Percentiles rank a stretch among this genome's conserved stretches.
phyloP scores from a whole-genome alignment of 768 basidiomycete species.

The Termitomyces sp. region DNA sequence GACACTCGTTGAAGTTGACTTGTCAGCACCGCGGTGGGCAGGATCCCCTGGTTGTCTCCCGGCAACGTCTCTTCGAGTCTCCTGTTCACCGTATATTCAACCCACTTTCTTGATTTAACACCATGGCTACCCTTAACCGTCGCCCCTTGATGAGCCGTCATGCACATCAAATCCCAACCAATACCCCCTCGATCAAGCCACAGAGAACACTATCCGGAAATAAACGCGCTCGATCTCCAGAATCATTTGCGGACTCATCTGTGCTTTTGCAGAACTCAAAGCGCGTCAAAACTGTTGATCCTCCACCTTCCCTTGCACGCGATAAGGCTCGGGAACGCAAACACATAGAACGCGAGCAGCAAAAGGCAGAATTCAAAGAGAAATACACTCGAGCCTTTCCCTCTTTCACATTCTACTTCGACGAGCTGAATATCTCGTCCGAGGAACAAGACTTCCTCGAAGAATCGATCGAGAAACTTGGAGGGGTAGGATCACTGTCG shows the following conservation, averaged over 20 bases:
- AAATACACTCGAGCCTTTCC: constrained; percentile 89
- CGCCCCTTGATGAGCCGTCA: constrained; percentile 41
- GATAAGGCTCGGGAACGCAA: constrained; percentile 42
- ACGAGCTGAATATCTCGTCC: constrained; percentile 47
- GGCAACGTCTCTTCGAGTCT: background rate
- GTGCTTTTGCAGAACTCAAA: constrained; percentile 24
- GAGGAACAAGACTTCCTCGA: constrained; percentile 40
- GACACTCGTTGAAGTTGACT: background rate
- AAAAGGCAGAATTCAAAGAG: constrained; percentile 66
- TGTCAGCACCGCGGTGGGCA: background rate
- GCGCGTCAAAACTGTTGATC: constrained; percentile 34
- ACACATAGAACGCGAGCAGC: constrained; percentile 46
- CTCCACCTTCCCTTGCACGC: constrained; percentile 18
- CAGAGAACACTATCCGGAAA: constrained; percentile 23
- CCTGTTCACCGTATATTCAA: background rate
- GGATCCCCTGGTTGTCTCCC: background rate
- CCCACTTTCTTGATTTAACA: constrained; percentile 24
- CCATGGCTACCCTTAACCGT: constrained; percentile 45
- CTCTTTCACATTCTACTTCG: constrained; percentile 80
- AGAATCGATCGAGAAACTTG: constrained; percentile 58
- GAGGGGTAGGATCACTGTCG: constrained; percentile 57
- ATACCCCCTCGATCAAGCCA: constrained; percentile 28
- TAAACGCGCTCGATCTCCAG: constrained; percentile 51
- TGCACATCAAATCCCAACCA: constrained; percentile 27
- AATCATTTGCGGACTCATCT: constrained; percentile 30